Conservation (phyloP, 305 asterid genomes). For the Rubia occidens region DNA sequence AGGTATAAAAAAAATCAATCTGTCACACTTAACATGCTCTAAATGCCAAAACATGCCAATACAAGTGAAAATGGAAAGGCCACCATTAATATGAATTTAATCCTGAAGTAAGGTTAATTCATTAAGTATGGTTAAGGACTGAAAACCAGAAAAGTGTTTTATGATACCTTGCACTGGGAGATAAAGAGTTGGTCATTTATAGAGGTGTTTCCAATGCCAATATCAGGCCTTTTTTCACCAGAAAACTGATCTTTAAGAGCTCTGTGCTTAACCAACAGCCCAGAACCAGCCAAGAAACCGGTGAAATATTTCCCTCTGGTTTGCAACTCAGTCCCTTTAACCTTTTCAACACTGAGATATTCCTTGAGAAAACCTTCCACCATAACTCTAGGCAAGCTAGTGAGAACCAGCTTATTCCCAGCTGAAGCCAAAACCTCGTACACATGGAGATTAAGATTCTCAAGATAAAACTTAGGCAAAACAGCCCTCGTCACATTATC, state of each 20-base stretch:
- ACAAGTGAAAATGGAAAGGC: background rate
- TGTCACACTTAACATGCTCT: slow-evolving; percentile 1
- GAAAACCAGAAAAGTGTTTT: background rate
- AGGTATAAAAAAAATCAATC: background rate
- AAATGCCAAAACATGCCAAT: background rate
- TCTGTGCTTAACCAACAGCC: slow-evolving; percentile 52
- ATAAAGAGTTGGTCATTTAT: slow-evolving; percentile 45
- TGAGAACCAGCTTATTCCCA: slow-evolving; percentile 39
- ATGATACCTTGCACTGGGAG: slow-evolving; percentile 74
- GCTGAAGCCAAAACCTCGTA: slow-evolving; percentile 40
- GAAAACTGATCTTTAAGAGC: slow-evolving; percentile 43
- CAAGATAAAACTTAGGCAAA: slow-evolving; percentile 75
- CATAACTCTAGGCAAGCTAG: slow-evolving; percentile 72
- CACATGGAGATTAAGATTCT: slow-evolving; percentile 44
- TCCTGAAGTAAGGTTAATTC: too few relatives aligned
- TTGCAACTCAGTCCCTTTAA: slow-evolving; percentile 67
- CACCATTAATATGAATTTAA: background rate
- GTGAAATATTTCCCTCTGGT: slow-evolving; percentile 45
- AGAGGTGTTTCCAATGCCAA: slow-evolving; percentile 61
- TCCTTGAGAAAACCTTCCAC: slow-evolving; percentile 72
- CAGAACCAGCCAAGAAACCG: slow-evolving; percentile 42
- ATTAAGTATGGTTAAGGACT: background rate
- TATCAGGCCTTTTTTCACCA: slow-evolving; percentile 52
- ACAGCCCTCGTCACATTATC: slow-evolving; percentile 65
- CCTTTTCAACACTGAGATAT: slow-evolving; percentile 49